Evolutionary conservation across 1,284 basidiomycete species (phyloP), one percentile per base, ranked within the genome.

Genomic region (Caloboletus inedulis): DNA sequence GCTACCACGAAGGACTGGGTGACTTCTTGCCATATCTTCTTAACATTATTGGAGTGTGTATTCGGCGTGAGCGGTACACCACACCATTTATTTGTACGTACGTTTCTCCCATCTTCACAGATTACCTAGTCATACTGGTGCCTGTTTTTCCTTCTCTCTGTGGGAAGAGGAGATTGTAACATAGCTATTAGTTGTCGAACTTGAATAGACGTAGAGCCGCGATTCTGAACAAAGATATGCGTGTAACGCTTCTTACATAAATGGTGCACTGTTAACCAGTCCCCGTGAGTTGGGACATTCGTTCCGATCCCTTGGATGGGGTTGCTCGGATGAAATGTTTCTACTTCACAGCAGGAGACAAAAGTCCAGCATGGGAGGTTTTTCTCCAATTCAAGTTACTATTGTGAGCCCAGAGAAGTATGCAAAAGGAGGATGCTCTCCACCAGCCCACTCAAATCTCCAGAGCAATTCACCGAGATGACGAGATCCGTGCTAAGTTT

Each of bases 41-140:
- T 66, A 67, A 67, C 53, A 52, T 68, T 68, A 68, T 68, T 40
- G 55, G 60, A 43, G 52, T 47, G 50, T 44, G 55, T 53, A 47
- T 40, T 43, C 21, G 33, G 18, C 39, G 27, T 21, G 25, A 43
- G 25, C 18, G 7, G 29, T 51, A 37, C 47, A 44, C 36, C 13
- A 29, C 35, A 44, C 54, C 52, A 29, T 56, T 56, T 63, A 39
- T 45, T 48, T 56, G 44, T 57, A 21, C 29, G 47, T 61, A 62
- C 47, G 36, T 39, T 36, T 49, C 46, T n/a, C 16, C 7, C 9
- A 13, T n/a, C 12, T 21, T n/a, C 19, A 27, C 43, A n/a, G 21
- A 21, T 47, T 25, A 49, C 9, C 25, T 27, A 14, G 40, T 45
- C 23, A 45, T 19, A 27, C 41, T 30, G 23, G 25, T 9, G 4